phyloP scores from a whole-genome alignment of 805 yeast genomes.

The Candida cerambycidarum region DNA sequence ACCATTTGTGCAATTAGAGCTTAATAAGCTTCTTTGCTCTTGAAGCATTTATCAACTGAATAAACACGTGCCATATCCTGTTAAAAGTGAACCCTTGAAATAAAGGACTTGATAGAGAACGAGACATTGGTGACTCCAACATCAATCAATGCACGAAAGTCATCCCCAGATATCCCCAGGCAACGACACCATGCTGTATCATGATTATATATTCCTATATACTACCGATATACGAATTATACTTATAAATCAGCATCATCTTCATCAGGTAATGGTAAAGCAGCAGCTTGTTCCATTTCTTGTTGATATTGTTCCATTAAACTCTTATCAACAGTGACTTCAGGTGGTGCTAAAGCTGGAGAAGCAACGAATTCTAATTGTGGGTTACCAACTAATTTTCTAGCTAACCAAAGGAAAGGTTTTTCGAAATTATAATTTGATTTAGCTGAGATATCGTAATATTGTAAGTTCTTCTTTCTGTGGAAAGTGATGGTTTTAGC shows the following conservation, averaged over 20 bases:
- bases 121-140: no score
- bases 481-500: conserved; percentile 99
- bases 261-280: conserved; percentile 99
- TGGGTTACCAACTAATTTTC: conserved; percentile 98
- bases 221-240: conserved; percentile 5
- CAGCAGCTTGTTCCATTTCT: conserved; percentile 99
- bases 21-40: no score
- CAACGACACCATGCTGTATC: no score
- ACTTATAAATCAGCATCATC: conserved; percentile 97
- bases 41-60: no score
- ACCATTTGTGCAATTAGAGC: no score
- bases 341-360: conserved; percentile 99
- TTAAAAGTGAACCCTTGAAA: no score
- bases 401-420: conserved; percentile 99
- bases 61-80: no score
- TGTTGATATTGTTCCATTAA: conserved; percentile 98
- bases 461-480: conserved; percentile 99
- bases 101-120: no score
- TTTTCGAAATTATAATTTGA: conserved; percentile 99
- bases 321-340: conserved; percentile 94
- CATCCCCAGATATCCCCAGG: no score
- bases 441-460: conserved; percentile 99
- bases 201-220: conserved; percentile 5
- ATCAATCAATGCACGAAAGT: no score
- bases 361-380: conserved; percentile 98